Conservation (phyloP, 2,329 filamentous ascomycete genomes). For the Didymella pinodella region DNA sequence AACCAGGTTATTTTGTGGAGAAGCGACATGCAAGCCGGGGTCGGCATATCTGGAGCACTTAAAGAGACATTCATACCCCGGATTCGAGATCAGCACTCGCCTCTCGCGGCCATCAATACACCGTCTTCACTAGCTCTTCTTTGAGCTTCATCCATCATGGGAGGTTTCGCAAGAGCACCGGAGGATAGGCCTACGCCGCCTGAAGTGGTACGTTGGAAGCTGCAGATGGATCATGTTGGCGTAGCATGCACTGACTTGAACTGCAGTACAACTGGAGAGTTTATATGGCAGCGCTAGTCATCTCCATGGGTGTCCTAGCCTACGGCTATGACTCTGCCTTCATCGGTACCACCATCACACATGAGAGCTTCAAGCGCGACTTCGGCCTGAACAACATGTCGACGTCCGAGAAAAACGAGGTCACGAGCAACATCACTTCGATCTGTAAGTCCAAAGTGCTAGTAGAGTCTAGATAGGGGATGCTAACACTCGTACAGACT, state of each 20-base stretch:
- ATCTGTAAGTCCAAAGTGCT: constrained; percentile 35
- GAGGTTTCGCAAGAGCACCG: constrained; percentile 56
- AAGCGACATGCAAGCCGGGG: constrained; percentile 24
- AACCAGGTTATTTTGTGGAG: constrained; percentile 31
- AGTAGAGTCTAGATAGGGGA: too few species aligned
- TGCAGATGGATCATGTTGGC: constrained; percentile 53
- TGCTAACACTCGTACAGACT: constrained; percentile 30
- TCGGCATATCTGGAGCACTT: constrained; percentile 23
- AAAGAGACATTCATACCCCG: constrained; percentile 34
- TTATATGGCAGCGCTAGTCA: constrained; percentile 63
- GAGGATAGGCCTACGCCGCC: constrained; percentile 65
- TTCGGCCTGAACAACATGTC: constrained; percentile 67
- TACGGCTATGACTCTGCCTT: constrained; percentile 75
- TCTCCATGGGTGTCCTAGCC: constrained; percentile 66
- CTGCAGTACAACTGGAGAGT: constrained; percentile 65
- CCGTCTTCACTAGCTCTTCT: constrained; percentile 5
- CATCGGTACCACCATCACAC: constrained; percentile 75
- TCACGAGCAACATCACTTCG: constrained; percentile 60
- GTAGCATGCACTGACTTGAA: neutral
- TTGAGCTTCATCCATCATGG: constrained; percentile 34
- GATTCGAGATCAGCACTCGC: constrained; percentile 30
- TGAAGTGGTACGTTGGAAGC: constrained; percentile 53
- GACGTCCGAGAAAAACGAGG: constrained; percentile 50
- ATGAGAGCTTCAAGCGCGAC: constrained; percentile 73
- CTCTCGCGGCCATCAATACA: constrained; percentile 7